These are phyloP conservation scores for Multifurca ochricompacta DNA, from an alignment of 768 basidiomycete species.

Conservation along the genomic window DNA sequence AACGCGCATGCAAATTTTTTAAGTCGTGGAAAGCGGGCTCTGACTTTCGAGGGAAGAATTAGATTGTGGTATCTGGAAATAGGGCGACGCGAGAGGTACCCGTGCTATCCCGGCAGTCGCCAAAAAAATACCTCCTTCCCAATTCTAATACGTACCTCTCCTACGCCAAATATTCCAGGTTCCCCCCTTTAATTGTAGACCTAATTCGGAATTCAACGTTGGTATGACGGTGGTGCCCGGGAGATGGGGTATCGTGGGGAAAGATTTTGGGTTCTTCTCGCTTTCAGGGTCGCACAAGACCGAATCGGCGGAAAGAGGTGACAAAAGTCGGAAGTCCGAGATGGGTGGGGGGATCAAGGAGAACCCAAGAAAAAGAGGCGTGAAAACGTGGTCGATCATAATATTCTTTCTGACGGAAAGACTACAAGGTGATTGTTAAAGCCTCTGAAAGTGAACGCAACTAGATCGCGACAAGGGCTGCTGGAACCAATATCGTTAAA, in stretches of 20 bases:
- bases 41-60: too few species aligned
- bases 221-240: constrained; percentile 41
- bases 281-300: neutral
- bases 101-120: constrained; percentile 4
- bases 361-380: constrained; percentile 82
- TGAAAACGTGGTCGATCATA: constrained; percentile 81
- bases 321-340: neutral
- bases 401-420: constrained; percentile 68
- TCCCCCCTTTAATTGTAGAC: constrained; percentile 33
- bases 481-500: neutral
- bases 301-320: neutral
- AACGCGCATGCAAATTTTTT: too few species aligned
- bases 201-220: constrained; percentile 42
- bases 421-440: constrained; percentile 49
- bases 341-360: constrained; percentile 37
- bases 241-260: constrained; percentile 45
- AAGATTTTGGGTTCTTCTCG: constrained; percentile 25
- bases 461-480: constrained; percentile 34
- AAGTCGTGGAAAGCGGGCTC: too few species aligned
- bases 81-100: too few species aligned
- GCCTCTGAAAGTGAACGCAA: constrained; percentile 45
- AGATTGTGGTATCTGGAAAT: too few species aligned
- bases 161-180: neutral
- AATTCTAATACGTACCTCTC: constrained; percentile 5
- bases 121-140: constrained; percentile 9